These are phyloP conservation scores for Candolleomyces eurysporus DNA, from an alignment of 768 basidiomycete species.

Conservation along the genomic window DNA sequence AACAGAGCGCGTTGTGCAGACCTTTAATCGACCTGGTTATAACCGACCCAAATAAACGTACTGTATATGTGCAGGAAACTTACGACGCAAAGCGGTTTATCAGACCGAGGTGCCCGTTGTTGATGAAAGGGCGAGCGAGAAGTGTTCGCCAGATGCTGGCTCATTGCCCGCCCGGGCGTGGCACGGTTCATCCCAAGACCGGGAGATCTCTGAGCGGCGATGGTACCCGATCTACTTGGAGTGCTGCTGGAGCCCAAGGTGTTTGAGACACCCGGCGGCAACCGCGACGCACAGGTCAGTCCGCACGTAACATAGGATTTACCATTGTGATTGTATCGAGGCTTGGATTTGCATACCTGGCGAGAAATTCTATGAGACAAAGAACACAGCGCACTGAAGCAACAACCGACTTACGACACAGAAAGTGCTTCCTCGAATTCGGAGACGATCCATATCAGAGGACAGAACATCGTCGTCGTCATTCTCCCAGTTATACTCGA, in stretches of 20 bases:
- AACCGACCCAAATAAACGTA: not conserved
- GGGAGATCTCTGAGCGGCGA: not conserved
- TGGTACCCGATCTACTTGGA: not conserved
- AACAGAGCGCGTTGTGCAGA: constrained; percentile 10
- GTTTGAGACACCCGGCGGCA: not conserved
- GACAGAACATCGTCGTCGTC: not conserved
- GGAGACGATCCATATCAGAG: no score
- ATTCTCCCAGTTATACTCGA: not conserved
- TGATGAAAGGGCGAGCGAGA: not conserved
- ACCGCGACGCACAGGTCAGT: constrained; percentile 18
- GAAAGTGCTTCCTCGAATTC: not conserved
- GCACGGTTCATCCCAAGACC: no score
- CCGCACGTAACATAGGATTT: constrained; percentile 25
- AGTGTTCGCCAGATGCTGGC: not conserved
- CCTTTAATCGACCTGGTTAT: not conserved
- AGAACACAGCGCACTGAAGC: not conserved
- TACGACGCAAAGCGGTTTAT: not conserved
- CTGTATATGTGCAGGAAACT: not conserved
- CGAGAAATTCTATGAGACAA: not conserved
- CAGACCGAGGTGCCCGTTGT: not conserved
- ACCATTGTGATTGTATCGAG: constrained; percentile 17
- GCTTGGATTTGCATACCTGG: constrained; percentile 19
- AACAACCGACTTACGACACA: not conserved
- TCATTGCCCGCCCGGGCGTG: not conserved
- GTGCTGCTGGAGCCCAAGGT: not conserved